A percentile compares a stretch with the other conserved stretches of the same genome.
phyloP scores from a whole-genome alignment of 352 stramenopile genomes.

The Globisporangium lucens region DNA sequence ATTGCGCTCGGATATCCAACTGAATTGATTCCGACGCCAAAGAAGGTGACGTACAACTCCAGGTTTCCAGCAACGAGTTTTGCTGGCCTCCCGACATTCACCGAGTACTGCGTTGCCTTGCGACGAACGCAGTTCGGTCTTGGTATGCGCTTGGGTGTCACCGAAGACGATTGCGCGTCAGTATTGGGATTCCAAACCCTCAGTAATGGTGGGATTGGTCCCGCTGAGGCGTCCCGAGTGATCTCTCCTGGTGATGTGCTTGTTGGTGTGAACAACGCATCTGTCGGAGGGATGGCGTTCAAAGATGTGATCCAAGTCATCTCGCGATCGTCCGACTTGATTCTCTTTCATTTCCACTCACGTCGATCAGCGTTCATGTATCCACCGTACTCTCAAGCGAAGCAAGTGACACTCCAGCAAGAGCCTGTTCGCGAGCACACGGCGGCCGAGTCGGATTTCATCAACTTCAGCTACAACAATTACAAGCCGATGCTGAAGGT shows the following conservation, averaged over 20 bases:
- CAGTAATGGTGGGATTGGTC: slow-evolving; percentile 66
- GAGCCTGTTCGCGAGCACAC: slow-evolving; percentile 37
- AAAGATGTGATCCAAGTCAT: slow-evolving; percentile 80
- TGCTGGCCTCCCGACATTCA: slow-evolving; percentile 45
- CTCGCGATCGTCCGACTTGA: slow-evolving; percentile 46
- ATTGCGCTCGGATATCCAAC: slow-evolving; percentile 75
- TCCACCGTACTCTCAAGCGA: slow-evolving; percentile 61
- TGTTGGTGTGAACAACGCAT: slow-evolving; percentile 71
- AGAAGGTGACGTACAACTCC: slow-evolving; percentile 48
- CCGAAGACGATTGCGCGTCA: slow-evolving; percentile 48
- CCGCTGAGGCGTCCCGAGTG: slow-evolving; percentile 68
- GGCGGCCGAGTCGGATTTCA: slow-evolving; percentile 44
- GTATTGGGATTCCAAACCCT: slow-evolving; percentile 85
- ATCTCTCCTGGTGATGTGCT: slow-evolving; percentile 74
- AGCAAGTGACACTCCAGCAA: slow-evolving; percentile 45
- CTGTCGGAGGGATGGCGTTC: slow-evolving; percentile 59
- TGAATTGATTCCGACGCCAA: slow-evolving; percentile 35
- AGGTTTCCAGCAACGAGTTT: slow-evolving; percentile 53
- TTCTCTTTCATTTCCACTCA: slow-evolving; percentile 86
- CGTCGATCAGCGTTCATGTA: slow-evolving; percentile 58
- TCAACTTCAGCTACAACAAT: slow-evolving; percentile 68
- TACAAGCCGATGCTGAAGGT: slow-evolving; percentile 67
- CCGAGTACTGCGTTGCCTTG: slow-evolving; percentile 72
- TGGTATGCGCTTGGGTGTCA: slow-evolving; percentile 78
- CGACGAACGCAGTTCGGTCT: slow-evolving; percentile 65